Base-by-base conservation (phyloP, 345 rosid genomes). In the Gynandropsis gynandra region DNA sequence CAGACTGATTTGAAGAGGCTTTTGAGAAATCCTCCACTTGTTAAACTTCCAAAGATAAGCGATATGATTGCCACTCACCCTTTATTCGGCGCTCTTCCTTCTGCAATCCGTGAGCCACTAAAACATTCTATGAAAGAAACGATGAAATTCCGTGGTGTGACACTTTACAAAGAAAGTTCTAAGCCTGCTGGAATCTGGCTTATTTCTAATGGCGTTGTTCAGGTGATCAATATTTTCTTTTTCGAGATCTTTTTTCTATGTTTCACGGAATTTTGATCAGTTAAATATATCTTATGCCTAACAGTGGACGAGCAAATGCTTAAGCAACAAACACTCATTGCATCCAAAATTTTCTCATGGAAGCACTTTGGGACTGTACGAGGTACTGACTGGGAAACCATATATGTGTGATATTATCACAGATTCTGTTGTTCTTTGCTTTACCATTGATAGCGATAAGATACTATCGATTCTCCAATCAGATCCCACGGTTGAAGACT, bases 331-430 rank as follows among this genome's bases (percentile, higher is more conserved):
- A 55, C 81, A 82, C 51, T 82, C 93, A 4, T 58, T 92, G 61
- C 95, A 92, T 78, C 98, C 98, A 57, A 80, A 80, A 24, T 82
- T 92, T 37, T 63, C 89, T 37, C 84, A 92, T 61, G 95, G 98
- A 56, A 87, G 93, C 71, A 87, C 95, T 4, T 70, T 92, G 67
- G 98, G 98, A 31, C 74, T 87, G 50, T 92, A 79, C 49, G 98
- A 92, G 71, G 84, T 85, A 24, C 74, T 92, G 35, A 73, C 71
- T 13, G 86, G 88, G 64, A 87, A 80, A 71, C 87, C 79, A 56
- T 81, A 72, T 70, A 64, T 87, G 18, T 83, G 88, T 10, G 81
- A 87, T 74, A 80, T 85, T 71, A 58, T 76, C 56, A 67, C 98
- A 41, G 95, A 87, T 63, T 81, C 95, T n/a, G 68, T 81, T 49